Conservation (phyloP, 2,329 filamentous ascomycete genomes). For the Ceratocystis colombiana region DNA sequence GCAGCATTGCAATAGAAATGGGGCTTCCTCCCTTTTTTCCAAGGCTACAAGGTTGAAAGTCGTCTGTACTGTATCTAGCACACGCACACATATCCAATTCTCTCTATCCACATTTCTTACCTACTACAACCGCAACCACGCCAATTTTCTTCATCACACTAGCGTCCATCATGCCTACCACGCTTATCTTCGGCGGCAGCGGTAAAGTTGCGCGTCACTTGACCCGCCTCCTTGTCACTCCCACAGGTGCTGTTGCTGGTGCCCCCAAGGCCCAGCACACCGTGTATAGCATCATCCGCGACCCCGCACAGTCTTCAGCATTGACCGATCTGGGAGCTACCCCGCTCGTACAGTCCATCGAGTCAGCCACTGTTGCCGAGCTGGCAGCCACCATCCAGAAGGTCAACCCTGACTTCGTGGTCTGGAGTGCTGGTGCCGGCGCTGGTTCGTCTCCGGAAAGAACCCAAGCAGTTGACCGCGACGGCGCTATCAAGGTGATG, state of each 20-base stretch:
- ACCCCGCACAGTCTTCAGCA: slow-evolving; percentile 31
- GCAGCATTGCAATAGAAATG: not conserved
- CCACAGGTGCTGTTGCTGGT: not conserved
- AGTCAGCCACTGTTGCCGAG: slow-evolving; percentile 33
- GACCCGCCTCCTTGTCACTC: slow-evolving; percentile 26
- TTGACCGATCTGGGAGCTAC: slow-evolving; percentile 35
- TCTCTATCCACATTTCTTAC: too few species aligned
- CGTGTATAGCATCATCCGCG: slow-evolving; percentile 31
- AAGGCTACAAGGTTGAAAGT: too few species aligned
- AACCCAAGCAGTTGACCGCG: slow-evolving; percentile 38
- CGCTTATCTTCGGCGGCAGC: slow-evolving; percentile 29
- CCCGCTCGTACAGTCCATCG: slow-evolving; percentile 38
- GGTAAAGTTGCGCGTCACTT: slow-evolving; percentile 29
- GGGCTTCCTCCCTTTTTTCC: not conserved
- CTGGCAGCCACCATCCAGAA: slow-evolving; percentile 33
- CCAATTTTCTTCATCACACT: not conserved
- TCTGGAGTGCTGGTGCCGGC: slow-evolving; percentile 32
- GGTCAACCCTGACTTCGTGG: slow-evolving; percentile 31
- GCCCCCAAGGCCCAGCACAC: slow-evolving; percentile 25
- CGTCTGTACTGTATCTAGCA: not conserved
- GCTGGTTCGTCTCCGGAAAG: slow-evolving; percentile 31
- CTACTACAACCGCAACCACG: too few species aligned
- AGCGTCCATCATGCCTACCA: slow-evolving; percentile 27
- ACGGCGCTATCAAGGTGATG: slow-evolving; percentile 39
- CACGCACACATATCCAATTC: not conserved